These are phyloP conservation scores for Tulasnella sp. DNA, from an alignment of 768 basidiomycete genomes.

Conservation along the genomic window DNA sequence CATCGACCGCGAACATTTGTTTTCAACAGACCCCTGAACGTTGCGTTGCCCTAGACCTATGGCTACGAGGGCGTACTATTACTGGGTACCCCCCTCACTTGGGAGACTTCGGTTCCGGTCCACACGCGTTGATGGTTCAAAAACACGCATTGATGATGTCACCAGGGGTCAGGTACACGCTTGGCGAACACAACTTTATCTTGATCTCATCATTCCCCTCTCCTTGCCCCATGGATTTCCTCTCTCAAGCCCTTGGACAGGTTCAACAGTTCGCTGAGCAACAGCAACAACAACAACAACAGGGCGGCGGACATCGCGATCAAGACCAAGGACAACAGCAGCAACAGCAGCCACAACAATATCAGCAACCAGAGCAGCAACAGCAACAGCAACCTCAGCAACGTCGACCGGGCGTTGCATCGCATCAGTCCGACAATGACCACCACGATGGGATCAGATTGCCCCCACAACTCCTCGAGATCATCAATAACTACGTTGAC, in stretches of 20 bases:
- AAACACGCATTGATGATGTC: too few relatives aligned
- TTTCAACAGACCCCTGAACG: too few relatives aligned
- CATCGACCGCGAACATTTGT: too few relatives aligned
- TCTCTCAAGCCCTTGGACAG: background rate
- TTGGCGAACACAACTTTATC: too few relatives aligned
- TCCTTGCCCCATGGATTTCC: slow-evolving; percentile 5
- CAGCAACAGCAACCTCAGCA: background rate
- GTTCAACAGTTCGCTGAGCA: background rate
- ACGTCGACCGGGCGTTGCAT: background rate
- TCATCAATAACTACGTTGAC: slow-evolving; percentile 6
- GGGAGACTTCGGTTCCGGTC: too few relatives aligned
- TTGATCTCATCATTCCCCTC: too few relatives aligned
- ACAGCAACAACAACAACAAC: background rate
- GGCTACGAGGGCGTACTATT: too few relatives aligned
- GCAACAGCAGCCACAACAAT: background rate
- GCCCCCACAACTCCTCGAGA: background rate
- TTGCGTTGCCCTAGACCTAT: too few relatives aligned
- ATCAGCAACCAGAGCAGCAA: background rate
- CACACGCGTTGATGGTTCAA: too few relatives aligned
- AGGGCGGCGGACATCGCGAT: background rate
- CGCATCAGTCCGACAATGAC: background rate
- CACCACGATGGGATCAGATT: background rate
- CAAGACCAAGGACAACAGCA: background rate
- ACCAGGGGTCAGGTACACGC: too few relatives aligned
- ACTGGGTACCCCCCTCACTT: too few relatives aligned